Conservation (phyloP, 1,284 basidiomycete genomes). For the Naganishia sp. region DNA sequence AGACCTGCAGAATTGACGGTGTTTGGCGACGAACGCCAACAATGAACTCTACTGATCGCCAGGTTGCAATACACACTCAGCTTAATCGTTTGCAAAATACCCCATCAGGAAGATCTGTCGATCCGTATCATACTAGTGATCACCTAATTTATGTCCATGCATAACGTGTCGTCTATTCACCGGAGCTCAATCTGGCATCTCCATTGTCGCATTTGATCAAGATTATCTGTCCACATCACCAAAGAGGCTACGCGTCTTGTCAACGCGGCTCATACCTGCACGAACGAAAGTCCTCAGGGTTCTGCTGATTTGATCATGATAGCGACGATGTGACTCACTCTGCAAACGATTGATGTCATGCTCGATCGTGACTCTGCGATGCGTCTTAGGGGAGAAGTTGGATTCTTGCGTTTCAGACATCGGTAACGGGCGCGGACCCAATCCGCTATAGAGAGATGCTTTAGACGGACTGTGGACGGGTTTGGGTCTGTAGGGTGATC, state of each 20-base stretch:
- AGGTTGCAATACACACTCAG: too few relatives aligned
- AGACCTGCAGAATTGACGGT: not conserved
- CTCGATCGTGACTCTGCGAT: conserved; percentile 50
- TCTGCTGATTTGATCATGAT: not conserved
- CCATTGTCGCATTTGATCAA: not conserved
- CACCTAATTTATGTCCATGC: not conserved
- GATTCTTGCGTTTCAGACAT: conserved; percentile 45
- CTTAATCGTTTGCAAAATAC: not conserved
- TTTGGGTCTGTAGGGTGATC: conserved; percentile 40
- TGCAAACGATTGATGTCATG: conserved; percentile 49
- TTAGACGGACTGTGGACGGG: conserved; percentile 32
- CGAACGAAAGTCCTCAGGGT: not conserved
- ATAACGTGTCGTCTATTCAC: not conserved
- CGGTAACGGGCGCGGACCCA: conserved; percentile 41
- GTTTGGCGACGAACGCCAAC: too few relatives aligned
- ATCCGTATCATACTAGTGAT: not conserved
- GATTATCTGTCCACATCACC: not conserved
- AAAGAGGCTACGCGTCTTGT: conserved; percentile 14
- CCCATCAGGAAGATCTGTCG: not conserved
- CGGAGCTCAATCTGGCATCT: too few relatives aligned
- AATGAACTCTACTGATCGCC: too few relatives aligned
- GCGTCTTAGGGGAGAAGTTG: conserved; percentile 41
- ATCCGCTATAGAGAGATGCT: conserved; percentile 17
- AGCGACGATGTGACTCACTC: conserved; percentile 39
- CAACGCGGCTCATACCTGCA: conserved; percentile 11